Percentiles rank a stretch among this genome's conserved stretches.
These are phyloP conservation scores for Monosporascus sp. DNA, from an alignment of 2,329 filamentous ascomycete species.

Conservation along the genomic window DNA sequence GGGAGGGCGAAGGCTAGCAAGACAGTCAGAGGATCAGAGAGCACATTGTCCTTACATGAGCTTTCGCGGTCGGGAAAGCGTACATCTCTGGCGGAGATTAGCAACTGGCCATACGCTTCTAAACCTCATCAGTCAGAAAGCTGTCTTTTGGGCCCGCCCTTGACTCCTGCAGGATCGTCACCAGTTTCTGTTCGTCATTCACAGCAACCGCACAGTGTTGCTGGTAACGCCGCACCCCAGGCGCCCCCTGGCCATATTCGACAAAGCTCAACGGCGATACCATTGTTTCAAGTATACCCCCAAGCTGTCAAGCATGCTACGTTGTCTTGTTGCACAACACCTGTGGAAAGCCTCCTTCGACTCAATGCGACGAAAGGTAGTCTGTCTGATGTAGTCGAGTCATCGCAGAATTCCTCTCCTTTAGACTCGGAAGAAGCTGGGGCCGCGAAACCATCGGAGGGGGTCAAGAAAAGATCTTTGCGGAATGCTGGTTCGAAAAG, in stretches of 20 bases:
- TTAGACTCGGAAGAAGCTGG: conserved; percentile 23
- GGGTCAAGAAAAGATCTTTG: conserved; percentile 39
- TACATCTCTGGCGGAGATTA: conserved; percentile 41
- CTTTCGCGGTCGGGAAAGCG: conserved; percentile 34
- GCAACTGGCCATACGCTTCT: conserved; percentile 36
- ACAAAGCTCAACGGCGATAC: conserved; percentile 24
- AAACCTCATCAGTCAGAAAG: conserved; percentile 32
- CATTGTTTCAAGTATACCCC: conserved; percentile 81
- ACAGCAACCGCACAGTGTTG: conserved; percentile 7
- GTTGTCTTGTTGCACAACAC: conserved; percentile 60
- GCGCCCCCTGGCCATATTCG: conserved; percentile 3
- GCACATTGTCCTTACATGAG: conserved; percentile 23
- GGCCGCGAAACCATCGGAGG: conserved; percentile 33
- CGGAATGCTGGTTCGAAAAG: conserved; percentile 35
- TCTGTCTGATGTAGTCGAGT: conserved; percentile 28
- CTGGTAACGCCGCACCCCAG: conserved; percentile 11
- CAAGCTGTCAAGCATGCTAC: conserved; percentile 74
- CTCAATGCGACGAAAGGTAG: conserved; percentile 48
- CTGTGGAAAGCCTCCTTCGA: conserved; percentile 65
- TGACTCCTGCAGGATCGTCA: conserved; percentile 10
- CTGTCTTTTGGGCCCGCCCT: conserved; percentile 19
- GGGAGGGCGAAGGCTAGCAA: conserved; percentile 36
- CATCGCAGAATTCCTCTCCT: conserved; percentile 19
- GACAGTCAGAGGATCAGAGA: conserved; percentile 22
- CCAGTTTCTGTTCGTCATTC: conserved; percentile 3